Base-by-base conservation (phyloP, 2,329 filamentous ascomycete species). In the Cadophora gregata region DNA sequence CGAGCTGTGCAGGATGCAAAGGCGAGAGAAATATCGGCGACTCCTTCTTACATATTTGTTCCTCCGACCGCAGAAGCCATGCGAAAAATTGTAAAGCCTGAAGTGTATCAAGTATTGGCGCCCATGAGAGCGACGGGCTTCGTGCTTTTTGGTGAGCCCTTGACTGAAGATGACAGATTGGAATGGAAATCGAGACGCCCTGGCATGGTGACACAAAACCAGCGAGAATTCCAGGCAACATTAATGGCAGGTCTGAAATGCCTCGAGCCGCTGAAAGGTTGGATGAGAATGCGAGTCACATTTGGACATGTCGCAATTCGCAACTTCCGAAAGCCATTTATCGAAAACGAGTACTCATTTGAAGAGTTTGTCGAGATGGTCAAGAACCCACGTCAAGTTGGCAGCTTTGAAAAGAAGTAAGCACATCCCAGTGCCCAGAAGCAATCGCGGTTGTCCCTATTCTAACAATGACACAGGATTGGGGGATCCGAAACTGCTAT, bases 251-350 rank as follows among this genome's bases (percentile, higher is more conserved):
- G 67, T 53, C 45, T 76, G 1, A 68, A 62, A 31, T 59, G 53
- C 4, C 68, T 77, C 9, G 70, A 70, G 33, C 67, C 69, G 16
- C 31, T 75, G 3, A 74, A 71, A 36, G 67, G 65, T 29, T 71
- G 71, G 69, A 76, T 77, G 74, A 68, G 70, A 38, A 75, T 78
- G 74, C 70, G 76, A 24, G 68, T 77, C 8, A 69, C 75, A 36
- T 77, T 77, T 63, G 76, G 76, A 19, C 69, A 74, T 48, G 38
- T 74, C 9, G 61, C 69, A 33, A 60, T 78, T 1, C 66, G 31
- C 19, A 62, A 67, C 14, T 76, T 70, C 51, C 70, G 61, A 14
- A 65, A 64, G 21, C 64, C 60, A 4, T 74, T 77, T 47, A 24
- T 25, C 19, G 51, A 69, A 10, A 53, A 42, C 7, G 38, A 69